Base-by-base conservation (phyloP, 208 protist species). In the Acanthamoeba lenticulata region DNA sequence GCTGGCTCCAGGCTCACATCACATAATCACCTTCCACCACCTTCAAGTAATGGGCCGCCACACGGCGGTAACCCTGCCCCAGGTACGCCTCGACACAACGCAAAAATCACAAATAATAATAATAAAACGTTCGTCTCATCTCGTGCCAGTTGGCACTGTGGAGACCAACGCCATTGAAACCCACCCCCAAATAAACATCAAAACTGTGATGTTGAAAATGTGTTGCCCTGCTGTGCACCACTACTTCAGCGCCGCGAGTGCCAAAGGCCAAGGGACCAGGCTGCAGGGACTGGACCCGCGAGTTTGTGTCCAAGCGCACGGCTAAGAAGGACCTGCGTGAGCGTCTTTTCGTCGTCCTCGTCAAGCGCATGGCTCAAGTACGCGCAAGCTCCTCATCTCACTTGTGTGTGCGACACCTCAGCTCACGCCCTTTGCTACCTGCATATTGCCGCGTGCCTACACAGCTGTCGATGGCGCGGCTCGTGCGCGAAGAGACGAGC, bases 281-380 rank as follows among this genome's bases (percentile, higher is more conserved):
- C 47, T 86, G 44, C 24, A 1, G 77, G n/a, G 83, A 90, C 55
- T 67, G 40, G 32, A 67, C 83, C 15, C 29, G 45, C 32, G 83
- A 60, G 19, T 90, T 90, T 40, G 27, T 67, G 47, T 3, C 52
- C 47, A 90, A 69, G 52, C 40, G 83, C 29, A 65, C 15, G 4
- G 83, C 45, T 13, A 90, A 90, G 47, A 90, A 67, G 55, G 52
- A 90, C 32, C 52, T 90, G 45, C 83, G 83, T 29, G 83, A 90
- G 11, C 83, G 83, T 13, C 83, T 90, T 36, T 90, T 90, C 24
- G 83, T 65, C 24, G 83, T 90, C 32, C 83, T 90, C 21, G 55
- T 90, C 55, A 69, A 60, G 83, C 45, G 83, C 45, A 69, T 90
- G 45, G 83, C 83, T 4, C 83, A 90, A 47, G 83, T 90, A 88